Evolutionary conservation across 139 green algal genomes (phyloP).

Genomic region (Chlamydomonas sp.): DNA sequence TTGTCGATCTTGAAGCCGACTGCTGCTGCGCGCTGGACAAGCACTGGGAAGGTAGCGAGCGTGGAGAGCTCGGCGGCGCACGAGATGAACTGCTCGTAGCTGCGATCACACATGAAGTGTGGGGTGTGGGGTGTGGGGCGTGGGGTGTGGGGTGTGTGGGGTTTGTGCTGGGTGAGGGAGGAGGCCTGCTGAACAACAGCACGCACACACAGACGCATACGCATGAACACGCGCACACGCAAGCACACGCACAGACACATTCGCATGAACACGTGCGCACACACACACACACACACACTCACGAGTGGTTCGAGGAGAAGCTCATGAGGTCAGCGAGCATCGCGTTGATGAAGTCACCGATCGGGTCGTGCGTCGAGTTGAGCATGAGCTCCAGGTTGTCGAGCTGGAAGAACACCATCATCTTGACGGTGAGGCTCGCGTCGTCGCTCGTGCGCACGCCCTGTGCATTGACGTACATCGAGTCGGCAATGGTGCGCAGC

Average conservation of each 20-base stretch:
- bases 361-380: constrained; percentile 20
- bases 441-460: constrained; percentile 19
- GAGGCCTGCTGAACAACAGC: too few species aligned
- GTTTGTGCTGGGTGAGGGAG: too few species aligned
- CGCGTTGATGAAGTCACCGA: constrained; percentile 26
- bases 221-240: too few species aligned
- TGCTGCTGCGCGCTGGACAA: neutral
- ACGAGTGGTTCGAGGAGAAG: too few species aligned
- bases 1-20: constrained; percentile 21
- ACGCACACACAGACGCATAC: too few species aligned
- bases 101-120: neutral
- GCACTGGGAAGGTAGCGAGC: constrained; percentile 18
- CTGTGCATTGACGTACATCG: constrained; percentile 23
- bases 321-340: constrained; percentile 20
- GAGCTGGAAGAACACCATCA: constrained; percentile 16
- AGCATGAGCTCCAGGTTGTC: constrained; percentile 21
- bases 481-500: constrained; percentile 20
- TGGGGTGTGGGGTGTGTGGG: neutral
- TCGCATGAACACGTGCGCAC: too few species aligned
- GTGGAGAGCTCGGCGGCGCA: constrained; percentile 10
- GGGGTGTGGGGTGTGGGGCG: neutral
- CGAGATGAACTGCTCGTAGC: constrained; percentile 19
- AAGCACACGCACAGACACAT: too few species aligned
- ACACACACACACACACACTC: neutral
- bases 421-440: constrained; percentile 19